Conservation (phyloP, 179 eudicot genomes). For the Corrigiola litoralis region DNA sequence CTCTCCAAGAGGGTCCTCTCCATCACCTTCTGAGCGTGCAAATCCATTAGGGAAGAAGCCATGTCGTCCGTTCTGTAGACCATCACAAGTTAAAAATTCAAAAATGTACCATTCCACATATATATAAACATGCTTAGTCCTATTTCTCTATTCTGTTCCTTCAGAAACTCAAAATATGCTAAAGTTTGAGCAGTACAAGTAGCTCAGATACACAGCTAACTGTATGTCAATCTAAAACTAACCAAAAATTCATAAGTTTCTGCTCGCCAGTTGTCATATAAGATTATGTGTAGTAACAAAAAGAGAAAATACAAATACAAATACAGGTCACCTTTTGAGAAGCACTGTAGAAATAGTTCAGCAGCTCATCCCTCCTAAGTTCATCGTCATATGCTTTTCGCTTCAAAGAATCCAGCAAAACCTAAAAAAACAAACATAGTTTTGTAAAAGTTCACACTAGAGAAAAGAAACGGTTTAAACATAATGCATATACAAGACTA, state of each 20-base stretch:
- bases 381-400: conserved; percentile 88
- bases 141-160: neutral
- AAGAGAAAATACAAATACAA: neutral
- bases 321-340: conserved; percentile 63
- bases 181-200: neutral
- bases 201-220: too few species aligned
- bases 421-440: conserved; percentile 32
- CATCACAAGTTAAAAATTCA: neutral
- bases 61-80: conserved; percentile 58
- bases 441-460: neutral
- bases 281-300: neutral
- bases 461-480: neutral
- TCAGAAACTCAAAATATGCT: neutral
- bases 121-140: neutral
- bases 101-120: neutral
- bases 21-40: conserved; percentile 52
- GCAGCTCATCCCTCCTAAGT: conserved; percentile 81
- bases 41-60: conserved; percentile 58
- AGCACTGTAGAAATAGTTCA: conserved; percentile 62
- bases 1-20: conserved; percentile 59
- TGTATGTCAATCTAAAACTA: neutral
- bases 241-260: neutral
- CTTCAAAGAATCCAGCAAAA: conserved; percentile 73
- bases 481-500: neutral
- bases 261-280: neutral